These are phyloP conservation scores for Annulohypoxylon moriforme DNA, from an alignment of 495 filamentous ascomycete species.

Conservation along the genomic window DNA sequence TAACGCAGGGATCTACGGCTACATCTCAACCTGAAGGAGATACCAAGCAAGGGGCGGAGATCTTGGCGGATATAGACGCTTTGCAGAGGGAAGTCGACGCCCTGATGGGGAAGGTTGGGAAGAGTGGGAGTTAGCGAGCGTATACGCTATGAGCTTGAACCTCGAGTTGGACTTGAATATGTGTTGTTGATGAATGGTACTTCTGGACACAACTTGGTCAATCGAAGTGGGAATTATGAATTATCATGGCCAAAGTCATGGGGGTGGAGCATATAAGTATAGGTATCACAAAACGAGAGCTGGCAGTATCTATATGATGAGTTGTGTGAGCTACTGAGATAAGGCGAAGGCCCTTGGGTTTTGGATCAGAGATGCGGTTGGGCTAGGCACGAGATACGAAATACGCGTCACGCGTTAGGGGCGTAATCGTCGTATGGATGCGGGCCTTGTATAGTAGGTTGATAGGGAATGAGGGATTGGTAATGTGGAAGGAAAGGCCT, in stretches of 20 bases:
- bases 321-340: too few species aligned
- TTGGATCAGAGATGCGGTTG: too few species aligned
- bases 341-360: too few species aligned
- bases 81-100: slow-evolving; percentile 80
- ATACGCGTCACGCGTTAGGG: slow-evolving; percentile 23
- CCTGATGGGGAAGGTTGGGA: slow-evolving; percentile 67
- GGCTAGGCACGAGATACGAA: neutral
- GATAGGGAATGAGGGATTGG: slow-evolving; percentile 10
- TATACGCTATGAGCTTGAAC: neutral
- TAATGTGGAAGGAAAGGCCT: slow-evolving; percentile 13
- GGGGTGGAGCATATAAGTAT: neutral
- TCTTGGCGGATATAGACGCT: slow-evolving; percentile 73
- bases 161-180: neutral
- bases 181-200: neutral
- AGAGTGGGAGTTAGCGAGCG: neutral
- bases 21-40: slow-evolving; percentile 7
- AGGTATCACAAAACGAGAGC: too few species aligned
- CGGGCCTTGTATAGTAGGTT: slow-evolving; percentile 34
- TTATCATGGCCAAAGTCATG: too few species aligned
- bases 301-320: too few species aligned
- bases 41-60: slow-evolving; percentile 56
- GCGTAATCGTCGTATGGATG: slow-evolving; percentile 5
- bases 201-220: neutral
- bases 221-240: neutral
- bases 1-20: slow-evolving; percentile 43